A percentile compares a stretch with the other conserved stretches of the same genome.
Evolutionary conservation across 805 yeast species (phyloP).

Genomic region (Teunomyces cretensis): DNA sequence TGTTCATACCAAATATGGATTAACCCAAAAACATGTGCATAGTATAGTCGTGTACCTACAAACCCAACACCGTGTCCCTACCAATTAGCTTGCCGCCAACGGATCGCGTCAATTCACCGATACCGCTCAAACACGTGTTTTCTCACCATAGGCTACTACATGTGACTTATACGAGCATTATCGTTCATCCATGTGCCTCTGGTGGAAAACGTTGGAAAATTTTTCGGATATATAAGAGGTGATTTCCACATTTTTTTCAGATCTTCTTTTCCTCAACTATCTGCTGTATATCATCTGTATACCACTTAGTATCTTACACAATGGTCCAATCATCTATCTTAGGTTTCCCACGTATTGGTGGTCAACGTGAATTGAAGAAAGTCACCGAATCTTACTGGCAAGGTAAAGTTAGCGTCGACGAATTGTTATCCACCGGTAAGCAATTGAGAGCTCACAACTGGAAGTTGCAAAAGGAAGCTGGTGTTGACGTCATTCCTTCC

Average conservation of each 20-base stretch:
- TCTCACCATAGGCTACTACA: neutral
- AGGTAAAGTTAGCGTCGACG: constrained; percentile 87
- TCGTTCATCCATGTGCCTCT: neutral
- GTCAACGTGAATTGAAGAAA: constrained; percentile 98
- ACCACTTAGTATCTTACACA: constrained; percentile 16
- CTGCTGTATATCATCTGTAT: constrained; percentile 4
- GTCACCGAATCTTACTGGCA: constrained; percentile 99
- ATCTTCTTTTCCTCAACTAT: neutral
- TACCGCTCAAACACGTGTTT: constrained; percentile 3
- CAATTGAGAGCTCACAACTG: constrained; percentile 94
- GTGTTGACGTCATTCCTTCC: constrained; percentile 95
- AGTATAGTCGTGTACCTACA: neutral
- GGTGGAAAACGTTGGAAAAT: neutral
- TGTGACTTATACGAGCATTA: constrained; percentile 3
- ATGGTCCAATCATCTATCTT: constrained; percentile 97
- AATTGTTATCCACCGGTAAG: constrained; percentile 88
- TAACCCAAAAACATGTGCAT: neutral
- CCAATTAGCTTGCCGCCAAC: neutral
- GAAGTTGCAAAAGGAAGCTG: constrained; percentile 96
- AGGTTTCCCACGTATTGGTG: constrained; percentile 99
- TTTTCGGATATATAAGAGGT: constrained; percentile 3
- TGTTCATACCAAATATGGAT: neutral
- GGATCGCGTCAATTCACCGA: neutral
- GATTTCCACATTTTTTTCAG: neutral
- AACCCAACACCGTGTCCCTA: neutral